phyloP scores from a whole-genome alignment of 805 yeast species.

The Candida corydali region DNA sequence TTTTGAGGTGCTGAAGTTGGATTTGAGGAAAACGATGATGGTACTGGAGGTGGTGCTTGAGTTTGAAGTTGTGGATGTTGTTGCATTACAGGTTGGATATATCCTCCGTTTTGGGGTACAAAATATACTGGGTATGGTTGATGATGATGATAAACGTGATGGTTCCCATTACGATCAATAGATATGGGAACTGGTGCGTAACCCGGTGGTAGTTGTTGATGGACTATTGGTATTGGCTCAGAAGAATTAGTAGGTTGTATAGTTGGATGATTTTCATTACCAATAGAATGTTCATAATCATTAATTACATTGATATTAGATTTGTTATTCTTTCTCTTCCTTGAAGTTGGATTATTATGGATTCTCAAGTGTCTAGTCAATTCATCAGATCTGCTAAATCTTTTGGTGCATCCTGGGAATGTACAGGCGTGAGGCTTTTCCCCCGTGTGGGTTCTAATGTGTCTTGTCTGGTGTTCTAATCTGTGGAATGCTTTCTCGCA shows the following conservation, averaged over 20 bases:
- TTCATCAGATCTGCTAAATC: slow-evolving; percentile 80
- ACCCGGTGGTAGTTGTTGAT: slow-evolving; percentile 1
- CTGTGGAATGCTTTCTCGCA: slow-evolving; percentile 86
- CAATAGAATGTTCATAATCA: background rate
- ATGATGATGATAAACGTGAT: slow-evolving; percentile 19
- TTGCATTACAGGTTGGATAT: slow-evolving; percentile 12
- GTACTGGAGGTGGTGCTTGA: slow-evolving; percentile 12
- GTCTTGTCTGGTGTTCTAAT: slow-evolving; percentile 87
- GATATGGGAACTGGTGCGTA: slow-evolving; percentile 22
- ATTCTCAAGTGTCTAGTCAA: slow-evolving; percentile 81
- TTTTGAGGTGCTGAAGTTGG: slow-evolving; percentile 9
- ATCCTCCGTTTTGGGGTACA: slow-evolving; percentile 24
- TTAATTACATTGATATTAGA: background rate
- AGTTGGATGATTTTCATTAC: background rate
- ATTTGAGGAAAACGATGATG: slow-evolving; percentile 1
- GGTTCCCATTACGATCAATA: slow-evolving; percentile 28
- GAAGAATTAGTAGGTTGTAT: background rate
- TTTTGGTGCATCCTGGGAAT: slow-evolving; percentile 78
- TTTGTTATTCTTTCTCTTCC: slow-evolving; percentile 34
- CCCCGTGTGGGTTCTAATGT: slow-evolving; percentile 89
- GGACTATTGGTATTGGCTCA: background rate
- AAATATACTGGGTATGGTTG: slow-evolving; percentile 36
- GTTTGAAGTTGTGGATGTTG: slow-evolving; percentile 9
- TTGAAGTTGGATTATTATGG: slow-evolving; percentile 56
- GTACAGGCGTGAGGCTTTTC: slow-evolving; percentile 87